These are phyloP conservation scores for Orbilia brochopaga DNA, from an alignment of 2,329 filamentous ascomycete species.

Conservation along the genomic window DNA sequence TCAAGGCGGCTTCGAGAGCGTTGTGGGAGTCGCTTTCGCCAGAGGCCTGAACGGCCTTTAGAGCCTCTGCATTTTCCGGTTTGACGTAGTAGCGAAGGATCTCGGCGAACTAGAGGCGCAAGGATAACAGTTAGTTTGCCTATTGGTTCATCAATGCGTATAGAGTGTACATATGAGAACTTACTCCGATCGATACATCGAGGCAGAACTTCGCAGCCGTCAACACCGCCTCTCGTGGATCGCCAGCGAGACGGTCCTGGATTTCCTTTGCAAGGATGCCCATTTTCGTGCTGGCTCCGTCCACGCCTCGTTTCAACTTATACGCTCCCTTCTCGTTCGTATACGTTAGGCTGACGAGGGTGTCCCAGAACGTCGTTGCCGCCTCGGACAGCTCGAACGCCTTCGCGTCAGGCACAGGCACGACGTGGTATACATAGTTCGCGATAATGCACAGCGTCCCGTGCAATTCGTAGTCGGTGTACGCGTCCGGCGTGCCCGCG, in stretches of 20 bases:
- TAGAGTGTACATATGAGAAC: neutral
- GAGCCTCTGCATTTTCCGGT: constrained; percentile 63
- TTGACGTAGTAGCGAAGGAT: constrained; percentile 75
- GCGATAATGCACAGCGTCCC: constrained; percentile 38
- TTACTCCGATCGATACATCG: constrained; percentile 41
- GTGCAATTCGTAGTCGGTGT: constrained; percentile 47
- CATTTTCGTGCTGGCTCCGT: constrained; percentile 24
- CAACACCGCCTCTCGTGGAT: constrained; percentile 28
- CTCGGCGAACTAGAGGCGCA: constrained; percentile 63
- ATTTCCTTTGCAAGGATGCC: constrained; percentile 29
- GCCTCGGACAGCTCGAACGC: constrained; percentile 44
- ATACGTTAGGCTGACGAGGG: constrained; percentile 32
- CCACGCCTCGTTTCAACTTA: constrained; percentile 19
- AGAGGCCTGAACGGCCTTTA: constrained; percentile 68
- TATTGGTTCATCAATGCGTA: too few relatives aligned
- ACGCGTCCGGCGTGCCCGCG: constrained; percentile 38
- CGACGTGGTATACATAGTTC: constrained; percentile 35
- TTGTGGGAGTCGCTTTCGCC: constrained; percentile 65
- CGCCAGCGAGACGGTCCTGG: constrained; percentile 14
- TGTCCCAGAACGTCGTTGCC: constrained; percentile 41
- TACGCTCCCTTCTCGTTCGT: constrained; percentile 13
- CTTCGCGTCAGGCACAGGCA: constrained; percentile 38
- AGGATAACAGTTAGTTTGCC: neutral
- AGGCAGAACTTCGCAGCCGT: constrained; percentile 42
- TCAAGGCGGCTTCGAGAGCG: constrained; percentile 55